phyloP scores from a whole-genome alignment of 345 rosid genomes.

The Rhizophora mangle region DNA sequence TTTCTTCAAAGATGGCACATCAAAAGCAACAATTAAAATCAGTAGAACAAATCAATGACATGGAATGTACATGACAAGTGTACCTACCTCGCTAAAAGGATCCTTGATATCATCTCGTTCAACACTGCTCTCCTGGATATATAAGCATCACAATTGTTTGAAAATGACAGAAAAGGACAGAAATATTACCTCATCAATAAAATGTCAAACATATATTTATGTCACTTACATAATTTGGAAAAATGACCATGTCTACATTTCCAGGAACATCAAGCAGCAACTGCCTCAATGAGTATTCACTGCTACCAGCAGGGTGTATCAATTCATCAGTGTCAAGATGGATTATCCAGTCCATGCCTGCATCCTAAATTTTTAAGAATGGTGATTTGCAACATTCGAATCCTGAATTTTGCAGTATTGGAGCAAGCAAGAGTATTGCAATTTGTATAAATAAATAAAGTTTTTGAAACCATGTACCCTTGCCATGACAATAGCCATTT shows the following conservation, averaged over 20 bases:
- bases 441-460: not conserved
- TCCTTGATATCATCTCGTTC: slow-evolving; percentile 86
- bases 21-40: slow-evolving; percentile 3
- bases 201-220: slow-evolving; percentile 9
- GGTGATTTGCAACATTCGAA: not conserved
- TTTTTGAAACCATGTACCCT: slow-evolving; percentile 48
- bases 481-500: slow-evolving; percentile 95
- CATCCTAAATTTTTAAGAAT: slow-evolving; percentile 42
- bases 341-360: slow-evolving; percentile 84
- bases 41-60: not conserved
- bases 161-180: slow-evolving; percentile 3
- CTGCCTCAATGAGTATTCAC: slow-evolving; percentile 76
- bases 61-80: not conserved
- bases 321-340: slow-evolving; percentile 97
- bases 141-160: slow-evolving; percentile 15
- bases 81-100: slow-evolving; percentile 81
- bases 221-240: slow-evolving; percentile 72
- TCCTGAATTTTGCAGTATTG: too few relatives aligned
- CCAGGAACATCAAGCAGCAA: slow-evolving; percentile 43
- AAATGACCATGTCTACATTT: slow-evolving; percentile 69
- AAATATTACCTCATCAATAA: slow-evolving; percentile 1
- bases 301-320: slow-evolving; percentile 70
- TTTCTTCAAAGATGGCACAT: too few relatives aligned
- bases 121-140: slow-evolving; percentile 78
- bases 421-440: not conserved